Evolutionary conservation across 2,329 filamentous ascomycete species (phyloP).

Genomic region (Alternaria sp.): DNA sequence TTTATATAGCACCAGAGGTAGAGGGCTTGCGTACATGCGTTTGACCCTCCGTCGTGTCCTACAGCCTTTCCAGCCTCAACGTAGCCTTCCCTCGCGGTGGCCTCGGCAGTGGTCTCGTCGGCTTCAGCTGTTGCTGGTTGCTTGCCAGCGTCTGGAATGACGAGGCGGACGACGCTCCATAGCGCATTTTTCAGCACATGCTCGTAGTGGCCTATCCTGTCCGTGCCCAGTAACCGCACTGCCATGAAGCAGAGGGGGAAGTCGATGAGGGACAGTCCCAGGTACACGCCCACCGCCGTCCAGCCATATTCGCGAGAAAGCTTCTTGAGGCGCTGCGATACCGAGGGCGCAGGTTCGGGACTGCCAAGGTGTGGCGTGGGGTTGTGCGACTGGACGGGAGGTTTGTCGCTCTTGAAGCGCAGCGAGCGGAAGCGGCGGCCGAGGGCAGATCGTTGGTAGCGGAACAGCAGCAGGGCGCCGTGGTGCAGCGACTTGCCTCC

Average conservation of each 20-base stretch:
- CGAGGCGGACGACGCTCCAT: constrained; percentile 66
- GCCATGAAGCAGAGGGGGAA: constrained; percentile 95
- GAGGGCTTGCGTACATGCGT: constrained; percentile 70
- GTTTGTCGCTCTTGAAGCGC: constrained; percentile 47
- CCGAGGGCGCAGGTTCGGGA: constrained; percentile 54
- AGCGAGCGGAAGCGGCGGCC: constrained; percentile 38
- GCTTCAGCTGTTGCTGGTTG: constrained; percentile 54
- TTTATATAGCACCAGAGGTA: neutral
- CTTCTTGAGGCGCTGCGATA: constrained; percentile 78
- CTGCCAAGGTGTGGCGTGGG: constrained; percentile 50
- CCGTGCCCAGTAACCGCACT: constrained; percentile 81
- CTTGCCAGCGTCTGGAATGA: constrained; percentile 62
- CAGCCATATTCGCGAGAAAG: constrained; percentile 93
- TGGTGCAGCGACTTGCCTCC: constrained; percentile 18
- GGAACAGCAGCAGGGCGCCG: constrained; percentile 20
- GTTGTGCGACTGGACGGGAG: constrained; percentile 38
- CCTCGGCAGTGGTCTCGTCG: constrained; percentile 42
- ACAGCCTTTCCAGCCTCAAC: constrained; percentile 66
- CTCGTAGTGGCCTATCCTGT: constrained; percentile 79
- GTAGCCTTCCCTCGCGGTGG: constrained; percentile 37
- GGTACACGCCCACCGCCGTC: constrained; percentile 90
- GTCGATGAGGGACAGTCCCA: constrained; percentile 81
- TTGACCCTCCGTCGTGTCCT: constrained; percentile 64
- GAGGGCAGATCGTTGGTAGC: constrained; percentile 27
- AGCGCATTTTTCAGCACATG: constrained; percentile 69